These are phyloP conservation scores for Blastobotrys elegans DNA, from an alignment of 1,139 yeast genomes.

Conservation along the genomic window DNA sequence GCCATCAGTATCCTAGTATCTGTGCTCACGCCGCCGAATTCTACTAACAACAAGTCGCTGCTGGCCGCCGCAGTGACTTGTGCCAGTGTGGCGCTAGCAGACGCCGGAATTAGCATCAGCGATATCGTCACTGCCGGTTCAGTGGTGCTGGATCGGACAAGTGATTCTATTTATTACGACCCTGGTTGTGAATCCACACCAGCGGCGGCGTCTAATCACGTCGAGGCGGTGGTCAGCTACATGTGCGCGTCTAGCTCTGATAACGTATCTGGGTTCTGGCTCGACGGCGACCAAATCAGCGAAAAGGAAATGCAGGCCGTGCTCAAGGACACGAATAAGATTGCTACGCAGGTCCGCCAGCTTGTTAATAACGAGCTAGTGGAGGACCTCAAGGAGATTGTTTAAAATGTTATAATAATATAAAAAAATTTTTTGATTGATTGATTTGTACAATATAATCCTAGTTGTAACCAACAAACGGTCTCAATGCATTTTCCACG, in stretches of 20 bases:
- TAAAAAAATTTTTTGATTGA: background rate
- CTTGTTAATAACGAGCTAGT: slow-evolving; percentile 27
- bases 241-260: slow-evolving; percentile 45
- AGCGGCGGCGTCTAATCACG: slow-evolving; percentile 19
- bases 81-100: slow-evolving; percentile 21
- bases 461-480: slow-evolving; percentile 24
- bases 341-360: slow-evolving; percentile 22
- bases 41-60: slow-evolving; percentile 31
- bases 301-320: slow-evolving; percentile 19
- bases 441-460: too few relatives aligned
- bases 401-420: slow-evolving; percentile 1
- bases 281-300: slow-evolving; percentile 25
- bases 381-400: slow-evolving; percentile 19
- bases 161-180: slow-evolving; percentile 13
- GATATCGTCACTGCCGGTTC: slow-evolving; percentile 77
- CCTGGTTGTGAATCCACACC: slow-evolving; percentile 21
- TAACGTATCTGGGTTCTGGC: slow-evolving; percentile 54
- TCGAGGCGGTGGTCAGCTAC: slow-evolving; percentile 46
- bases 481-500: slow-evolving; percentile 30
- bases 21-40: slow-evolving; percentile 45
- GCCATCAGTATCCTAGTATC: slow-evolving; percentile 77
- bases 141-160: slow-evolving; percentile 26
- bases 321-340: slow-evolving; percentile 18
- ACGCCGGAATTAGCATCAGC: slow-evolving; percentile 54
- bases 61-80: slow-evolving; percentile 47